Evolutionary conservation across 2,329 filamentous ascomycete species (phyloP).

Genomic region (Aspergillus transmontanensis): DNA sequence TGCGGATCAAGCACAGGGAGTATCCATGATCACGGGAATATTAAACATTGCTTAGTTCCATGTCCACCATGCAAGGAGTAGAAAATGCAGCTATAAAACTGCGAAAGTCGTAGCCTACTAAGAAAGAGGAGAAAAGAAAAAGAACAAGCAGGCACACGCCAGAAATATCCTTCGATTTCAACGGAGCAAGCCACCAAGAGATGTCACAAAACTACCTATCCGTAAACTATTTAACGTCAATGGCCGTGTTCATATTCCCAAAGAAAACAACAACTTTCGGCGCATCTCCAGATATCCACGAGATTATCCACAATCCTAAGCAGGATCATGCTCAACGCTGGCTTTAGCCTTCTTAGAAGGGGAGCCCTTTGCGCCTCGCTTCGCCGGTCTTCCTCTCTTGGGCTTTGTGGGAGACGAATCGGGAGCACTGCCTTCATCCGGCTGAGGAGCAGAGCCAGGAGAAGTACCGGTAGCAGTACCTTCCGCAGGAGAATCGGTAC

Average conservation of each 20-base stretch:
- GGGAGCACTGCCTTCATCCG: neutral
- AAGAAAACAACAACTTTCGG: neutral
- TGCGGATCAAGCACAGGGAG: neutral
- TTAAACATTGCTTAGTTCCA: neutral
- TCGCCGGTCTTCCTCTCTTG: slow-evolving; percentile 7
- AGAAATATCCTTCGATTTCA: neutral
- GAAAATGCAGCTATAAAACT: neutral
- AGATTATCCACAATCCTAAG: neutral
- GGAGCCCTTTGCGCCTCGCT: neutral
- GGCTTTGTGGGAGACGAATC: slow-evolving; percentile 5
- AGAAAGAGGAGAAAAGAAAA: neutral
- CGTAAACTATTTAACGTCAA: neutral
- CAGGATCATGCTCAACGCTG: neutral
- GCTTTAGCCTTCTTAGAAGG: slow-evolving; percentile 5
- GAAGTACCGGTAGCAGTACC: neutral
- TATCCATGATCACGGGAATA: neutral
- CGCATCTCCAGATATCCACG: too few relatives aligned
- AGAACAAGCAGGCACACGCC: neutral
- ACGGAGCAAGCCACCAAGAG: neutral
- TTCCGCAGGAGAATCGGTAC: neutral
- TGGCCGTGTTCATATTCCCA: neutral
- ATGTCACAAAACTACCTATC: neutral
- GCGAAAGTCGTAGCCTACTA: neutral
- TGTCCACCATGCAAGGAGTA: neutral
- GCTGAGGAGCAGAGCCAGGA: neutral